A percentile compares a stretch with the other conserved stretches of the same genome.
Evolutionary conservation across 23 red algal genomes (phyloP).

Genomic region (Gracilaria domingensis): DNA sequence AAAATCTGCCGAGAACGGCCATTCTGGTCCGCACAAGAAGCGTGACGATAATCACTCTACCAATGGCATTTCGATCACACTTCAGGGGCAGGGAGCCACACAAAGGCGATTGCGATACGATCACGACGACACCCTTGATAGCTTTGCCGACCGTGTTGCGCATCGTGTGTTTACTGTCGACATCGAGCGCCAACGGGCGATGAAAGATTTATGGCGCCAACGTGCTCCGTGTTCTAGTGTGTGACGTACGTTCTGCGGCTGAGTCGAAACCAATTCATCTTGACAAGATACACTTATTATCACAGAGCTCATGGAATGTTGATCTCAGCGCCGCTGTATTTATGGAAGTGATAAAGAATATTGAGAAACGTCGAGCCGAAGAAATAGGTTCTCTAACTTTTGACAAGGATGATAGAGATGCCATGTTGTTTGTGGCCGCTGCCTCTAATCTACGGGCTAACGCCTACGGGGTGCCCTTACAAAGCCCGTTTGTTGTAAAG

Average conservation of each 20-base stretch:
- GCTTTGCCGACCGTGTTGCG: conserved; percentile 52
- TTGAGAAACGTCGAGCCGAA: conserved; percentile 34
- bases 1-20: conserved; percentile 14
- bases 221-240: conserved; percentile 39
- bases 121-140: conserved; percentile 29
- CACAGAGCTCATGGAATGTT: conserved; percentile 46
- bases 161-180: conserved; percentile 64
- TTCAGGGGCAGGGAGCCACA: not conserved
- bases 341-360: conserved; percentile 22
- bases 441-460: conserved; percentile 79
- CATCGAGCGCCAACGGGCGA: conserved; percentile 49
- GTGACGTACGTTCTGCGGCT: conserved; percentile 53
- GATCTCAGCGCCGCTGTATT: conserved; percentile 62
- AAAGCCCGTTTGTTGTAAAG: conserved; percentile 86
- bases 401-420: conserved; percentile 93
- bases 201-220: conserved; percentile 66
- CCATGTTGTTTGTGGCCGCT: conserved; percentile 86
- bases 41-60: not conserved
- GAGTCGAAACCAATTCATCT: not conserved
- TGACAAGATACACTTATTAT: conserved; percentile 44
- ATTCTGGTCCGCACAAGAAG: not conserved
- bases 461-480: conserved; percentile 79
- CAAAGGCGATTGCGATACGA: conserved; percentile 64
- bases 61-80: not conserved
- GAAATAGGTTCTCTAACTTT: conserved; percentile 76